Evolutionary conservation across 1,284 basidiomycete species (phyloP).

Genomic region (Grifola frondosa): DNA sequence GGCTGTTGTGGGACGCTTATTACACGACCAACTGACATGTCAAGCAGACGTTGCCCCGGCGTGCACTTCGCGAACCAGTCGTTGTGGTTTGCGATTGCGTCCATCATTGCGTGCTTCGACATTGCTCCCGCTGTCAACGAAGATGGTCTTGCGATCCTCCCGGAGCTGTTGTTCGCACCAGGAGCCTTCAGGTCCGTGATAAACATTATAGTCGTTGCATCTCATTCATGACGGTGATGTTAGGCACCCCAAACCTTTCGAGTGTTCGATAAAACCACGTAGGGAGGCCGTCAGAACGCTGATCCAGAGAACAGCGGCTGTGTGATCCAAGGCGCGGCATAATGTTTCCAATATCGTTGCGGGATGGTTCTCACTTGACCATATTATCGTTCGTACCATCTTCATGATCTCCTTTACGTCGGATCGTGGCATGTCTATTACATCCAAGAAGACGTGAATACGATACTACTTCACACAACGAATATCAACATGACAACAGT

Average conservation of each 20-base stretch:
- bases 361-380: neutral
- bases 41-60: constrained; percentile 38
- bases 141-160: constrained; percentile 32
- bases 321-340: neutral
- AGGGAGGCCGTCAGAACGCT: neutral
- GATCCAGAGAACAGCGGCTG: neutral
- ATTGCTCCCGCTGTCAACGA: constrained; percentile 34
- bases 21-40: constrained; percentile 19
- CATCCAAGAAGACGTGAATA: too few relatives aligned
- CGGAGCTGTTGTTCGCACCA: constrained; percentile 25
- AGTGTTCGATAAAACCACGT: constrained; percentile 2
- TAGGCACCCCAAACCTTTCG: constrained; percentile 8
- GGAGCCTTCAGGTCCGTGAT: neutral
- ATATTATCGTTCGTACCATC: neutral
- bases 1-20: too few relatives aligned
- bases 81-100: constrained; percentile 36
- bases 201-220: too few relatives aligned
- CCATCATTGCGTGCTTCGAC: constrained; percentile 35
- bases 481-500: neutral
- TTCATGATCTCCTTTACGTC: neutral
- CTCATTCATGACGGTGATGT: too few relatives aligned
- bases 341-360: neutral
- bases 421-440: too few relatives aligned
- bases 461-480: too few relatives aligned
- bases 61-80: constrained; percentile 34